Conservation (phyloP, 2,329 filamentous ascomycete species). For the Diaporthe sp. region DNA sequence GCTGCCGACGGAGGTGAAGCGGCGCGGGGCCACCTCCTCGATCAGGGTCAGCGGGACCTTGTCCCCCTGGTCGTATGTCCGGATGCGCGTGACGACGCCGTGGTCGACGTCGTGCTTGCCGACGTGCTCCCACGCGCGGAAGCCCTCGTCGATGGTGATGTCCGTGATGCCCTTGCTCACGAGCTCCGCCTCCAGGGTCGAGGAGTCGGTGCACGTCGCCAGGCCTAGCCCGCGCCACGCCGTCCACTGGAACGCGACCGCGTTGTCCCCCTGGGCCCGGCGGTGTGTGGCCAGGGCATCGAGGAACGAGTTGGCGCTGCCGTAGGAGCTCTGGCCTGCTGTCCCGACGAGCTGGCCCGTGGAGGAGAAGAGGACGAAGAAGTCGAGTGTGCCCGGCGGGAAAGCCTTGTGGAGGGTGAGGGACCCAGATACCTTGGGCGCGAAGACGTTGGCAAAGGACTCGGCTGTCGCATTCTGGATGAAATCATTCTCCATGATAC, state of each 20-base stretch:
- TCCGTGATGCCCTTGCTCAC: slow-evolving; percentile 10
- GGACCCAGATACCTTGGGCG: slow-evolving; percentile 66
- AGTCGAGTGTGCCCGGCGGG: slow-evolving; percentile 58
- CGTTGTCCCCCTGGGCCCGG: slow-evolving; percentile 52
- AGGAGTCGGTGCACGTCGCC: slow-evolving; percentile 17
- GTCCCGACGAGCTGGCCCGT: slow-evolving; percentile 64
- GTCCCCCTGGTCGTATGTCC: neutral
- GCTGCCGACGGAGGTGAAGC: neutral
- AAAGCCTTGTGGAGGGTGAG: slow-evolving; percentile 67
- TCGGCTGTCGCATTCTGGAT: slow-evolving; percentile 59
- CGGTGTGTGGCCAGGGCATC: slow-evolving; percentile 56
- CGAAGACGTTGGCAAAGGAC: slow-evolving; percentile 62
- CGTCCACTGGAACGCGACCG: slow-evolving; percentile 59
- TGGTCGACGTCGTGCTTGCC: neutral
- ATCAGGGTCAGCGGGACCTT: neutral
- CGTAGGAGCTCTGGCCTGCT: slow-evolving; percentile 65
- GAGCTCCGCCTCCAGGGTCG: neutral
- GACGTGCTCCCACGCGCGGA: slow-evolving; percentile 3
- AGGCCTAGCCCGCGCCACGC: slow-evolving; percentile 58
- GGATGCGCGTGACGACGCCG: neutral
- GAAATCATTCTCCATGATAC: slow-evolving; percentile 56
- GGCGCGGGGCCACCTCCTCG: neutral
- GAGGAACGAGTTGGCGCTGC: slow-evolving; percentile 57
- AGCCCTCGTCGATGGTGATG: neutral
- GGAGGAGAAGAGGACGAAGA: slow-evolving; percentile 67